A percentile compares a stretch with the other conserved stretches of the same genome.
phyloP scores from a whole-genome alignment of 192 early-diverging fungal genomes.

The Coemansia sp. region DNA sequence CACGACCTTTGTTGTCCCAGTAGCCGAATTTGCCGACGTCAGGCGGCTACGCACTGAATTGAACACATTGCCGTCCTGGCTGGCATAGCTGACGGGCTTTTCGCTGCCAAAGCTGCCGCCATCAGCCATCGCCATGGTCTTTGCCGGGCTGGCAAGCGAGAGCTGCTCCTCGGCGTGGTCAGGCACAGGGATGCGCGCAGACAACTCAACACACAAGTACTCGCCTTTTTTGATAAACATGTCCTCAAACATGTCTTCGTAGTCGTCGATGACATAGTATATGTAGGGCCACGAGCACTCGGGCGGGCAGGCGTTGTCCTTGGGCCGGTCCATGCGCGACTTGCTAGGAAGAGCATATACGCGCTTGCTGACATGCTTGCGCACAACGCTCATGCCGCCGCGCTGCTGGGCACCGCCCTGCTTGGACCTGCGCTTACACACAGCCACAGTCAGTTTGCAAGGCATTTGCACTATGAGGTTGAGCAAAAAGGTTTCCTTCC shows the following conservation, averaged over 20 bases:
- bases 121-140: conserved; percentile 18
- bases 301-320: conserved; percentile 77
- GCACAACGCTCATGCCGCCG: conserved; percentile 72
- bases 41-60: conserved; percentile 56
- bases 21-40: conserved; percentile 53
- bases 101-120: conserved; percentile 22
- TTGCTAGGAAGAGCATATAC: conserved; percentile 91
- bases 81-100: conserved; percentile 46
- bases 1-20: conserved; percentile 64
- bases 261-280: conserved; percentile 93
- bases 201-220: conserved; percentile 89
- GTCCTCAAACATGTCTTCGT: conserved; percentile 86
- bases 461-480: conserved; percentile 91
- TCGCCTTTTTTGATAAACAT: conserved; percentile 81
- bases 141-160: conserved; percentile 21
- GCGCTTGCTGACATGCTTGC: conserved; percentile 66
- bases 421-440: conserved; percentile 69
- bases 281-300: conserved; percentile 90
- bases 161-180: conserved; percentile 39
- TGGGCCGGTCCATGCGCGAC: conserved; percentile 81
- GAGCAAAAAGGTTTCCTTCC: conserved; percentile 91
- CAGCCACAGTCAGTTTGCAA: conserved; percentile 87
- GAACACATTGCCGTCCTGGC: conserved; percentile 44
- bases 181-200: conserved; percentile 68
- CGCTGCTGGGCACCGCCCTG: conserved; percentile 47